Conservation (phyloP, 495 filamentous ascomycete genomes). For the Letharia columbiana region DNA sequence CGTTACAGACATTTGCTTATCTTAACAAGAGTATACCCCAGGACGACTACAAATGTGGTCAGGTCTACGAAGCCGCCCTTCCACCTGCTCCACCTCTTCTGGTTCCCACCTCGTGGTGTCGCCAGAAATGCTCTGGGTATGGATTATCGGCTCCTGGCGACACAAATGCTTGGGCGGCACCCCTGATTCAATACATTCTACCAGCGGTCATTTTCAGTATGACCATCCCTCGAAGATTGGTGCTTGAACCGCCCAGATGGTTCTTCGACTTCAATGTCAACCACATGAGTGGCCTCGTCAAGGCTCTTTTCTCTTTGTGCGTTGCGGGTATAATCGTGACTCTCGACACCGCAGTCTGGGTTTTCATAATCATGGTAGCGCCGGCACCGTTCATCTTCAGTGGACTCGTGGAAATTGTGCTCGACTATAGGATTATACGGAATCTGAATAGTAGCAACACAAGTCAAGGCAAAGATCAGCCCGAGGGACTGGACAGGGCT, state of each 20-base stretch:
- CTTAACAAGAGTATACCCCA: not conserved
- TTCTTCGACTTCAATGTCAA: slow-evolving; percentile 9
- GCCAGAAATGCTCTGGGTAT: slow-evolving; percentile 24
- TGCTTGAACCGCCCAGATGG: slow-evolving; percentile 18
- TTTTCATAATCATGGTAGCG: slow-evolving; percentile 18
- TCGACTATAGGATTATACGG: slow-evolving; percentile 15
- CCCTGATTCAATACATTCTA: slow-evolving; percentile 27
- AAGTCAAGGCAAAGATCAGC: slow-evolving; percentile 1
- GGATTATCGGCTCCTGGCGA: slow-evolving; percentile 13
- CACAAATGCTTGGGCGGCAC: slow-evolving; percentile 20
- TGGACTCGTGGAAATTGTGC: slow-evolving; percentile 11
- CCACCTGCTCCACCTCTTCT: slow-evolving; percentile 15
- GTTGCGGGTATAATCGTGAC: slow-evolving; percentile 14
- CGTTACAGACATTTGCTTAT: slow-evolving; percentile 2
- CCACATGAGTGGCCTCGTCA: slow-evolving; percentile 4
- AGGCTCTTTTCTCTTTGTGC: slow-evolving; percentile 4
- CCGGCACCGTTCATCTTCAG: slow-evolving; percentile 15
- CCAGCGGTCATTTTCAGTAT: slow-evolving; percentile 28
- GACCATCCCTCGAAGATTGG: slow-evolving; percentile 24
- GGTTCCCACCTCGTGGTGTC: slow-evolving; percentile 19
- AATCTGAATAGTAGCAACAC: slow-evolving; percentile 3
- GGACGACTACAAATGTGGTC: slow-evolving; percentile 11
- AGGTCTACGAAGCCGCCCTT: not conserved
- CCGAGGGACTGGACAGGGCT: not conserved
- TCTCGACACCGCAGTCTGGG: slow-evolving; percentile 15